Percentiles rank a stretch among this genome's conserved stretches.
Conservation (phyloP, 257 asterid genomes). For the Mitragyna speciosa region DNA sequence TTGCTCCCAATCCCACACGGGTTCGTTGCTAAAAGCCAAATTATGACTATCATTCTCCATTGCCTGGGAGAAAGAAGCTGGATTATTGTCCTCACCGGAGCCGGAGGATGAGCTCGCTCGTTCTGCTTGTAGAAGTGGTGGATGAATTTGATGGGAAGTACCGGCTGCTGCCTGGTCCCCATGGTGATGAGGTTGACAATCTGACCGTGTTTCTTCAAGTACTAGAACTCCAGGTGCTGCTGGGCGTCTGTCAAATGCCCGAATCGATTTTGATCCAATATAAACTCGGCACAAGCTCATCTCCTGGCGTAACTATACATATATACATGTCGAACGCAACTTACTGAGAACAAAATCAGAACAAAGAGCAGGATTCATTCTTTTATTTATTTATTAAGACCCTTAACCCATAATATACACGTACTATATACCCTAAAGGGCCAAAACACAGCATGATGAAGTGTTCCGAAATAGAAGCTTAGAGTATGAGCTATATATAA, state of each 20-base stretch:
- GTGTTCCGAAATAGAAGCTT: neutral
- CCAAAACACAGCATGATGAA: neutral
- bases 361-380: neutral
- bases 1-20: slow-evolving; percentile 28
- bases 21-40: neutral
- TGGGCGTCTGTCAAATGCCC: slow-evolving; percentile 61
- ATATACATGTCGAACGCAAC: neutral
- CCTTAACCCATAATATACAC: too few relatives aligned
- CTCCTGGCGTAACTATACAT: slow-evolving; percentile 41
- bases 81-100: slow-evolving; percentile 4
- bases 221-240: slow-evolving; percentile 5
- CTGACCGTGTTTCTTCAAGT: neutral
- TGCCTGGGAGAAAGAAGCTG: slow-evolving; percentile 1
- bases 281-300: slow-evolving; percentile 56
- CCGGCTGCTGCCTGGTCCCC: neutral
- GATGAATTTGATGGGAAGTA: neutral
- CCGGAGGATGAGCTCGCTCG: neutral
- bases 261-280: slow-evolving; percentile 38
- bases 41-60: slow-evolving; percentile 13
- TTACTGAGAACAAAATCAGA: neutral
- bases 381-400: too few relatives aligned
- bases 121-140: neutral
- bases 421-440: too few relatives aligned
- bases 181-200: neutral
- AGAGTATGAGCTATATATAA: neutral